Conservation (phyloP, 768 basidiomycete species). For the Naganishia onofrii region DNA sequence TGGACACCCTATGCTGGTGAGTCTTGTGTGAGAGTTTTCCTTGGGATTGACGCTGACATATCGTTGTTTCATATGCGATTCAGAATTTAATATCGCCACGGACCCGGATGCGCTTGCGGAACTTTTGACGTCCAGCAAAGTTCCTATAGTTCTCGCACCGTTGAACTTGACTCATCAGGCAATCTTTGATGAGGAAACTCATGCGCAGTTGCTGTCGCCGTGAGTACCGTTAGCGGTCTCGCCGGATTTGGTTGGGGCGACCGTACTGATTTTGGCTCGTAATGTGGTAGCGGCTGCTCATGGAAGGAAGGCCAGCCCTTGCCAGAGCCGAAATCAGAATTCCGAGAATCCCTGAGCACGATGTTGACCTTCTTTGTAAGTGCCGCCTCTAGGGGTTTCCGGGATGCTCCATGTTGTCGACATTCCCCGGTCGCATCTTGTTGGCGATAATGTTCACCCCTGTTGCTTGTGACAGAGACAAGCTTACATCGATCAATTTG, state of each 20-base stretch:
- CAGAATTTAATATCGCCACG: constrained; percentile 30
- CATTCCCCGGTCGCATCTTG: not conserved
- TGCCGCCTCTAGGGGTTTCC: not conserved
- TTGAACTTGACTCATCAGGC: constrained; percentile 31
- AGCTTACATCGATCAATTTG: constrained; percentile 30
- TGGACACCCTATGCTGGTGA: constrained; percentile 30
- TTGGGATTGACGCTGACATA: too few species aligned
- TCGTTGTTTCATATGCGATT: too few species aligned
- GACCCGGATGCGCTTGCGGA: constrained; percentile 31
- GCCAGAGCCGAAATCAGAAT: constrained; percentile 13
- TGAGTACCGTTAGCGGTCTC: not conserved
- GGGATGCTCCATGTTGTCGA: not conserved
- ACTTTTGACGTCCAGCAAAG: constrained; percentile 22
- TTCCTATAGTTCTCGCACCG: constrained; percentile 25
- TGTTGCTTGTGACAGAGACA: constrained; percentile 9
- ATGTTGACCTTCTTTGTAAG: constrained; percentile 33
- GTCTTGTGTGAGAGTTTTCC: not conserved
- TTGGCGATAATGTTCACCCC: not conserved
- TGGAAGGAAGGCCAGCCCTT: constrained; percentile 16
- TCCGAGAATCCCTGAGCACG: constrained; percentile 25
- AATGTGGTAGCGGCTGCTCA: not conserved
- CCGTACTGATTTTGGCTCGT: not conserved
- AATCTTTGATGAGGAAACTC: constrained; percentile 21
- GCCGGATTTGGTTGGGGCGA: not conserved
- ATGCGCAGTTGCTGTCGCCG: constrained; percentile 29